Percentiles rank a stretch among this genome's conserved stretches.
Conservation (phyloP, 768 basidiomycete species). For the Termitomyces sp. region DNA sequence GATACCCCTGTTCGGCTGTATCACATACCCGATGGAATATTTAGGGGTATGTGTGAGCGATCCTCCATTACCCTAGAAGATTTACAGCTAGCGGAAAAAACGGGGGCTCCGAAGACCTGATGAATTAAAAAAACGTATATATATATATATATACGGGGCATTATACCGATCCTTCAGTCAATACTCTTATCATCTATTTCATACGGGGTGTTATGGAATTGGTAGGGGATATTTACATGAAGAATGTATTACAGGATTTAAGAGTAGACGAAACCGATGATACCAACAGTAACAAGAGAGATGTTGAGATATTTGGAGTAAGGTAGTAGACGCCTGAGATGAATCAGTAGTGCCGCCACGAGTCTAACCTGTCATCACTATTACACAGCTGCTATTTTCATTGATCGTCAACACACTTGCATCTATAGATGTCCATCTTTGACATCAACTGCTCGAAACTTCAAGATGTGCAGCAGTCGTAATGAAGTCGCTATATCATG, state of each 20-base stretch:
- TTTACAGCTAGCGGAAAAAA: constrained; percentile 45
- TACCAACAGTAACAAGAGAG: neutral
- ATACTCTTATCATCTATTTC: neutral
- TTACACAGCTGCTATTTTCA: too few relatives aligned
- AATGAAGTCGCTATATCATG: too few relatives aligned
- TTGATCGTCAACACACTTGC: too few relatives aligned
- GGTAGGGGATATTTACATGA: too few relatives aligned
- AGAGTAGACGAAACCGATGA: neutral
- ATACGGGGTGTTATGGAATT: neutral
- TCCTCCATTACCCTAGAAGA: constrained; percentile 77
- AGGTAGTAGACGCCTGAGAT: neutral
- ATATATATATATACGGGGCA: neutral
- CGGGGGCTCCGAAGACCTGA: constrained; percentile 2
- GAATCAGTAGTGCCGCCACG: neutral
- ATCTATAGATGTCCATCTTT: too few relatives aligned
- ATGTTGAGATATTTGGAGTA: neutral
- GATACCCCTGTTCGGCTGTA: constrained; percentile 75
- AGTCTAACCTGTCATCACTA: too few relatives aligned
- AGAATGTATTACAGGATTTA: too few relatives aligned
- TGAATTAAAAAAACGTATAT: neutral
- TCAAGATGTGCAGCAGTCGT: too few relatives aligned
- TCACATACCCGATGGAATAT: constrained; percentile 58
- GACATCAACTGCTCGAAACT: too few relatives aligned
- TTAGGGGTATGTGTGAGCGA: constrained; percentile 83
- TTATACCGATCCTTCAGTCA: too few relatives aligned